Percentiles rank a stretch among this genome's conserved stretches.
Evolutionary conservation across 2,329 filamentous ascomycete species (phyloP).

Genomic region (Paecilomyces niveus): DNA sequence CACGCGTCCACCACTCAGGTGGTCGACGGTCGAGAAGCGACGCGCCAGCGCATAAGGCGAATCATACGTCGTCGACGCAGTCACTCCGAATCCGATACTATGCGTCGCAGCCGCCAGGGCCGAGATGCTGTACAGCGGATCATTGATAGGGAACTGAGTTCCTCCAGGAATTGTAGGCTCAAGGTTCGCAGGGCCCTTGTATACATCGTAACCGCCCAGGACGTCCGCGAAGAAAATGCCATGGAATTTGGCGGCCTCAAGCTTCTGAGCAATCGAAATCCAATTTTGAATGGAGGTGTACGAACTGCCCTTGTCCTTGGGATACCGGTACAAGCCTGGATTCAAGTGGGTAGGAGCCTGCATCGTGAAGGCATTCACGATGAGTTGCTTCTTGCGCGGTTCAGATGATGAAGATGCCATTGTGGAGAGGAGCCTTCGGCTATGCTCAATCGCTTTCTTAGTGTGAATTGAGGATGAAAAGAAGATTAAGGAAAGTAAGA

Average conservation of each 20-base stretch:
- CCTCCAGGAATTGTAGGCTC: constrained; percentile 31
- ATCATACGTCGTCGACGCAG: constrained; percentile 50
- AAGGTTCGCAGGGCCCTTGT: constrained; percentile 35
- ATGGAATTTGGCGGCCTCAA: constrained; percentile 45
- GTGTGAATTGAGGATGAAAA: neutral
- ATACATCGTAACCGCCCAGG: constrained; percentile 41
- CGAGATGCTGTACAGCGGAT: constrained; percentile 35
- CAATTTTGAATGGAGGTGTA: constrained; percentile 41
- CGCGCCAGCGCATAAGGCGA: constrained; percentile 49
- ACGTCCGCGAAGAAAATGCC: constrained; percentile 47
- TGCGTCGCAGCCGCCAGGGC: constrained; percentile 43
- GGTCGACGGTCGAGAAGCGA: constrained; percentile 48
- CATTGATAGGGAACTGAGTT: constrained; percentile 39
- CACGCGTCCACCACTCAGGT: constrained; percentile 44
- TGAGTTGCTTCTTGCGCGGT: constrained; percentile 28
- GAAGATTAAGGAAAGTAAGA: neutral
- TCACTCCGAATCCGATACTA: constrained; percentile 45
- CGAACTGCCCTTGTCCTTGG: constrained; percentile 25
- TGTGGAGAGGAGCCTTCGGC: neutral
- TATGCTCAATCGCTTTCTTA: neutral
- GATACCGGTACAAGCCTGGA: constrained; percentile 30
- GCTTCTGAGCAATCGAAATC: constrained; percentile 40
- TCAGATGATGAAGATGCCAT: neutral
- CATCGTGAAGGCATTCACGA: constrained; percentile 19
- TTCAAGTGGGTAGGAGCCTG: constrained; percentile 28